Evolutionary conservation across 805 yeast genomes (phyloP).

Genomic region (Yamadazyma nakazawae): DNA sequence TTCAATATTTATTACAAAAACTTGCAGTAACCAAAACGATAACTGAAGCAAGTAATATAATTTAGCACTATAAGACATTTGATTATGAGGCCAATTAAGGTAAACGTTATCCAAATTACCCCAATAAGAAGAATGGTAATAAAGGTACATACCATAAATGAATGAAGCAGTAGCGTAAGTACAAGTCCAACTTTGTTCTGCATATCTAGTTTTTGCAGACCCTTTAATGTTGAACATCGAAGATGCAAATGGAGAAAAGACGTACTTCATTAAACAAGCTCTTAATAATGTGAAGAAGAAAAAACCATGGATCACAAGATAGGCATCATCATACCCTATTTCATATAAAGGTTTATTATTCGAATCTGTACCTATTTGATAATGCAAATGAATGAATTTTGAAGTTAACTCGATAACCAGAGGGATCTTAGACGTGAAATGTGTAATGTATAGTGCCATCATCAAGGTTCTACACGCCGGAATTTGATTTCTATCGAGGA

Average conservation of each 20-base stretch:
- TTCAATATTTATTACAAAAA: constrained; percentile 74
- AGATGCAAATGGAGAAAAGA: constrained; percentile 56
- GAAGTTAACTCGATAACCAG: constrained; percentile 23
- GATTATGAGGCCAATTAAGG: constrained; percentile 71
- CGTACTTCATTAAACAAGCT: constrained; percentile 54
- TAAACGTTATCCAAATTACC: constrained; percentile 56
- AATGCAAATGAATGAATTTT: constrained; percentile 36
- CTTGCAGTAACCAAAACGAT: constrained; percentile 80
- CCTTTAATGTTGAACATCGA: constrained; percentile 40
- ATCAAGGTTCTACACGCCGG: constrained; percentile 29
- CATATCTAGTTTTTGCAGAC: constrained; percentile 63
- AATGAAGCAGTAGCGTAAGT: constrained; percentile 58
- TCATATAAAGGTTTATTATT: constrained; percentile 38
- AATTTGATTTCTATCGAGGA: constrained; percentile 36
- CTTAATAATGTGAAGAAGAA: constrained; percentile 57
- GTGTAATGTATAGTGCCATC: constrained; percentile 22
- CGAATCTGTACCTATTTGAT: constrained; percentile 16
- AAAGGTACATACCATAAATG: constrained; percentile 54
- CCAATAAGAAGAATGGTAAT: constrained; percentile 57
- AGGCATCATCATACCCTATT: constrained; percentile 54
- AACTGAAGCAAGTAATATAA: constrained; percentile 67
- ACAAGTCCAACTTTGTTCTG: constrained; percentile 83
- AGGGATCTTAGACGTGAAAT: constrained; percentile 18
- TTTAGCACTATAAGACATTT: constrained; percentile 53
- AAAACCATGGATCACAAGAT: constrained; percentile 52